Evolutionary conservation across 768 basidiomycete species (phyloP).

Genomic region (Imleria badia): DNA sequence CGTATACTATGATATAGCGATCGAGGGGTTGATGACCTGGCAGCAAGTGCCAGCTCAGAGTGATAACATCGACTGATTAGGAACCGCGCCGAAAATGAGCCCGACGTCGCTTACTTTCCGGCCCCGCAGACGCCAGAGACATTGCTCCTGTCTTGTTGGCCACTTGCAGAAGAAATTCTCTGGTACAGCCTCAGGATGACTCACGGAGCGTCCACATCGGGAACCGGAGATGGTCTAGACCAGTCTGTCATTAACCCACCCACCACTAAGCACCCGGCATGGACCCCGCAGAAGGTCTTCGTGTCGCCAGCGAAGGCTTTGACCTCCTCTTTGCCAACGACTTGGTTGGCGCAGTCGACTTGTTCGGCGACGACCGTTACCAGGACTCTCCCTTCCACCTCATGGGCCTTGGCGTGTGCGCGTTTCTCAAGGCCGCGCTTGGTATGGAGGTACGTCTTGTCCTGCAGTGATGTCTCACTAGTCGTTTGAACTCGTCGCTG

Average conservation of each 20-base stretch:
- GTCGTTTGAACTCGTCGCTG: neutral
- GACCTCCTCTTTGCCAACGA: slow-evolving; percentile 70
- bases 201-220: neutral
- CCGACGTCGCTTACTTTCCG: too few relatives aligned
- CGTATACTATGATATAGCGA: too few relatives aligned
- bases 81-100: too few relatives aligned
- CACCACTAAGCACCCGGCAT: neutral
- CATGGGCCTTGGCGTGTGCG: slow-evolving; percentile 68
- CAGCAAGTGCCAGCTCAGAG: too few relatives aligned
- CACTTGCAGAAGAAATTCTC: too few relatives aligned
- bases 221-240: neutral
- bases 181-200: too few relatives aligned
- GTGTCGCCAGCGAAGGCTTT: slow-evolving; percentile 52
- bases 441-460: slow-evolving; percentile 65
- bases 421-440: slow-evolving; percentile 74
- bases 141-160: neutral
- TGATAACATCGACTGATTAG: too few relatives aligned
- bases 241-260: too few relatives aligned
- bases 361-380: slow-evolving; percentile 36
- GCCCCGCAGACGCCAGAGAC: too few relatives aligned
- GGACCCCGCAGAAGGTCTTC: slow-evolving; percentile 33
- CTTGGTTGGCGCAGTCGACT: slow-evolving; percentile 49
- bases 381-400: slow-evolving; percentile 68
- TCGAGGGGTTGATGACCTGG: too few relatives aligned
- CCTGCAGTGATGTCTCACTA: neutral